These are phyloP conservation scores for Neonectria ditissima DNA, from an alignment of 2,329 filamentous ascomycete species.

Conservation along the genomic window DNA sequence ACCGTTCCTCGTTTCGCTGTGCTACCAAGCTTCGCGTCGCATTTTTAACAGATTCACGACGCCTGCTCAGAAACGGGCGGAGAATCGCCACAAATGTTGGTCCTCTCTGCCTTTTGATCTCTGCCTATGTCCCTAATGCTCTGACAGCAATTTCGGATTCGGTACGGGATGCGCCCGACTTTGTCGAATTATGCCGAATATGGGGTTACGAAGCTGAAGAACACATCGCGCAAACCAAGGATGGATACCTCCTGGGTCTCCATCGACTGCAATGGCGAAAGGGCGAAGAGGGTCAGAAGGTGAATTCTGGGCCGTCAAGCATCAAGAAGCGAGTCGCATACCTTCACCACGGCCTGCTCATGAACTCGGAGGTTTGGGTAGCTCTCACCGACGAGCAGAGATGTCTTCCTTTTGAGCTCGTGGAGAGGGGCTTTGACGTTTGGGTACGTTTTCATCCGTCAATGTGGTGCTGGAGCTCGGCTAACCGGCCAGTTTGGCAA, in stretches of 20 bases:
- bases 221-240: conserved; percentile 92
- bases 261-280: conserved; percentile 87
- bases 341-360: conserved; percentile 93
- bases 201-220: conserved; percentile 96
- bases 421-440: conserved; percentile 93
- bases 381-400: conserved; percentile 88
- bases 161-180: conserved; percentile 89
- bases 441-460: conserved; percentile 71
- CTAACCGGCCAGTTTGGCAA: conserved; percentile 79
- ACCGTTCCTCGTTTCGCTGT: conserved; percentile 82
- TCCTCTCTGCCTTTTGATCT: conserved; percentile 50
- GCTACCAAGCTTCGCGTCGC: conserved; percentile 83
- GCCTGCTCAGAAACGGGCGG: conserved; percentile 74
- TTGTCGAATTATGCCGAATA: conserved; percentile 90
- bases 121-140: conserved; percentile 49
- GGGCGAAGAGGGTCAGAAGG: conserved; percentile 81
- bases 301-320: conserved; percentile 78
- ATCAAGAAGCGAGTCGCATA: conserved; percentile 89
- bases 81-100: conserved; percentile 74
- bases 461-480: not conserved
- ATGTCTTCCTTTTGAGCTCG: conserved; percentile 88
- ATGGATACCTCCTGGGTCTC: conserved; percentile 91
- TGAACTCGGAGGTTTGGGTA: conserved; percentile 99
- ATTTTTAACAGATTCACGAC: conserved; percentile 85
- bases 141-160: conserved; percentile 76